These are phyloP conservation scores for Gliomastix tumulicola DNA, from an alignment of 2,329 filamentous ascomycete genomes.

Conservation along the genomic window DNA sequence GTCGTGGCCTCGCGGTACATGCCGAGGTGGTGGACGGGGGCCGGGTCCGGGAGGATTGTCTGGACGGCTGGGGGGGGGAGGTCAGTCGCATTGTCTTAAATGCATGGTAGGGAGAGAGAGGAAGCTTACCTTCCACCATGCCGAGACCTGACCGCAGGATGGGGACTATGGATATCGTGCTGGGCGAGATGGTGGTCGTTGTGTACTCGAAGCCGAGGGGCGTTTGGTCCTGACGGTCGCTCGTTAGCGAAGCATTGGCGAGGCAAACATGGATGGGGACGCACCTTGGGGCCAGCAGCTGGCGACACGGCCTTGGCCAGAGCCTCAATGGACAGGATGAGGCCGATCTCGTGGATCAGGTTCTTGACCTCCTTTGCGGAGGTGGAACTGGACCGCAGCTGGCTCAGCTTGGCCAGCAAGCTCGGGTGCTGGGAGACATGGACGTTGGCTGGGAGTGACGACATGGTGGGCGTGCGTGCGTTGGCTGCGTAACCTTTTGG, in stretches of 20 bases:
- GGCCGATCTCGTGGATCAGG: conserved; percentile 78
- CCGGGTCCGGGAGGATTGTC: conserved; percentile 70
- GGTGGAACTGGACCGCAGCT: conserved; percentile 69
- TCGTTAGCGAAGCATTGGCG: no score
- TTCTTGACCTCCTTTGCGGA: conserved; percentile 69
- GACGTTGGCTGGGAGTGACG: conserved; percentile 49
- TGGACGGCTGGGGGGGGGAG: conserved; percentile 66
- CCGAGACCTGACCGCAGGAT: conserved; percentile 87
- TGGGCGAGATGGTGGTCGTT: conserved; percentile 54
- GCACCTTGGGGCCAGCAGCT: conserved; percentile 56
- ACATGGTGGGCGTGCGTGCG: no score
- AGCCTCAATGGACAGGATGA: conserved; percentile 78
- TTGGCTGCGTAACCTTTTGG: no score
- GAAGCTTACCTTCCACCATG: conserved; percentile 71
- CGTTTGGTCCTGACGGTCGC: conserved; percentile 56
- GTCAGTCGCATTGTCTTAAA: conserved; percentile 75
- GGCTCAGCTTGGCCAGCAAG: conserved; percentile 79
- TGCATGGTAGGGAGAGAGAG: conserved; percentile 35
- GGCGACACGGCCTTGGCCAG: conserved; percentile 56
- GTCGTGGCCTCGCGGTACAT: conserved; percentile 87
- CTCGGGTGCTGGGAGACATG: conserved; percentile 84
- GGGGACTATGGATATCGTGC: conserved; percentile 73
- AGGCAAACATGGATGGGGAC: background rate
- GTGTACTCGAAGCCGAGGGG: conserved; percentile 73
- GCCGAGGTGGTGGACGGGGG: conserved; percentile 87